Evolutionary conservation across 78 protist genomes (phyloP), one percentile per base, ranked within the genome.

Genomic region (Thecamonas trahens): DNA sequence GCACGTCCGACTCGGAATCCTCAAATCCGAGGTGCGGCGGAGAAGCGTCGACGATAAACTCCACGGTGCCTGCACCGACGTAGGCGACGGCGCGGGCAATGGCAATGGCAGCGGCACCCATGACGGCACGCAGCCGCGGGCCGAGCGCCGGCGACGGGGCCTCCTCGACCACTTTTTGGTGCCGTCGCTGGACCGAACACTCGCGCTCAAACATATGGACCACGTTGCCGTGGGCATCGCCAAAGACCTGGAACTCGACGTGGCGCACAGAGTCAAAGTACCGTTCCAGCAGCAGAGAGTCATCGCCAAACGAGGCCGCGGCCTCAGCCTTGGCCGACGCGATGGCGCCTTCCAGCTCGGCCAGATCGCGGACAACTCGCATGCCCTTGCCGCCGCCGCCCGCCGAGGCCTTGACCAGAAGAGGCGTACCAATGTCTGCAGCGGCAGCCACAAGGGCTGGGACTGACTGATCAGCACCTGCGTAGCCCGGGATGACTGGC

Each of bases 381-480:
- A 92, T 87, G 52, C 99, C 98, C 39, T 93, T 88, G 39, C 99
- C 98, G 34, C 98, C 99, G 54, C 98, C 99, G 58, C 99, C 97
- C 26, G 86, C 89, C n/a, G 89, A 68, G 0, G 99, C 99, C 87
- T 96, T 96, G 74, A 96, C 61, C 90, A 94, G 93, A 29, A 95
- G 86, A 31, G 98, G 97, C 66, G 79, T 91, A 32, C 95, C 94
- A 67, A 91, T 76, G 34, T 68, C 70, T n/a, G n/a, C n/a, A n/a
- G n/a, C n/a, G n/a, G n/a, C n/a, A n/a, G n/a, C n/a, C n/a, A 70
- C 39, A n/a, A 70, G n/a, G n/a, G n/a, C n/a, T n/a, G n/a, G n/a
- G n/a, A n/a, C n/a, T n/a, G n/a, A n/a, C n/a, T n/a, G n/a, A n/a
- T n/a, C n/a, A n/a, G n/a, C n/a, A n/a, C n/a, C n/a, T n/a, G n/a